Evolutionary conservation across 768 basidiomycete species (phyloP).

Genomic region (Russula abietina): DNA sequence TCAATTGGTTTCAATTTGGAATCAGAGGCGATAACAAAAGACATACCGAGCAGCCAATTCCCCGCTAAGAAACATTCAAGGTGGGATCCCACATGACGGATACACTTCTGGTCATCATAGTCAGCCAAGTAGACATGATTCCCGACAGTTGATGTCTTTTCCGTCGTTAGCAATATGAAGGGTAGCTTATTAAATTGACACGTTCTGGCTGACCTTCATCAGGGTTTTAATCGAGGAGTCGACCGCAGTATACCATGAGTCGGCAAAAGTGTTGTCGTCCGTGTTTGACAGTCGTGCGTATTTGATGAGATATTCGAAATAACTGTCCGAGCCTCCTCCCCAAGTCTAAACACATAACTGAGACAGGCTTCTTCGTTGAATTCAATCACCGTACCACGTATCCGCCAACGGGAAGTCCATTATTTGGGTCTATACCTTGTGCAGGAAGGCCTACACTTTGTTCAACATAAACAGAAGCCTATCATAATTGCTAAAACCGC

Average conservation of each 20-base stretch:
- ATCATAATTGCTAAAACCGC: neutral
- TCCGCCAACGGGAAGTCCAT: neutral
- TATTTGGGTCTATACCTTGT: constrained; percentile 48
- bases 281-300: constrained; percentile 63
- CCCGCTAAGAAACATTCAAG: constrained; percentile 70
- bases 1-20: neutral
- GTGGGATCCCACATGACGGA: constrained; percentile 61
- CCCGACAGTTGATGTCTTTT: constrained; percentile 59
- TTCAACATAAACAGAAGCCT: constrained; percentile 18
- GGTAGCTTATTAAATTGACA: too few relatives aligned
- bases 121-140: constrained; percentile 61
- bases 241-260: constrained; percentile 65
- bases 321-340: constrained; percentile 67
- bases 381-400: neutral
- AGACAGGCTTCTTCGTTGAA: neutral
- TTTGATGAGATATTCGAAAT: constrained; percentile 75
- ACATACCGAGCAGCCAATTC: constrained; percentile 63
- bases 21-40: neutral
- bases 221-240: constrained; percentile 63
- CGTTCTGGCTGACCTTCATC: constrained; percentile 38
- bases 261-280: constrained; percentile 51
- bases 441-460: constrained; percentile 44
- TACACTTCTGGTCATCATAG: constrained; percentile 38
- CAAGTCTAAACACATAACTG: constrained; percentile 43
- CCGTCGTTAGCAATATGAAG: neutral